phyloP scores from a whole-genome alignment of 2,329 filamentous ascomycete genomes.

The Chaetomium strumarium region DNA sequence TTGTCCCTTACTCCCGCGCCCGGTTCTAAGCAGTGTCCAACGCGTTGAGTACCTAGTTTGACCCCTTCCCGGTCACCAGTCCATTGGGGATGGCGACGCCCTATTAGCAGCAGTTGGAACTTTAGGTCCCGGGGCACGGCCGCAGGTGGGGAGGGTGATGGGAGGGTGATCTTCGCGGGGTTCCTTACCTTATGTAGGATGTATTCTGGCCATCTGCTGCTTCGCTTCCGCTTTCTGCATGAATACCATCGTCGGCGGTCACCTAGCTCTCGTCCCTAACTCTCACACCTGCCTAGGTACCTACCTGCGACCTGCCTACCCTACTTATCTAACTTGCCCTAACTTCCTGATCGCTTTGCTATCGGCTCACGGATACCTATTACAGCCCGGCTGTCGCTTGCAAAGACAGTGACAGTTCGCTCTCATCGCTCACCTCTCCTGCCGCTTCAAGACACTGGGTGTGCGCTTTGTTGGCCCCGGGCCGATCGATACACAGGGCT shows the following conservation, averaged over 20 bases:
- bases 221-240: too few species aligned
- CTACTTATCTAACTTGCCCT: too few species aligned
- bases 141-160: slow-evolving; percentile 6
- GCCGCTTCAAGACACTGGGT: neutral
- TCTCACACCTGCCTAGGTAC: neutral
- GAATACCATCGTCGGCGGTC: too few species aligned
- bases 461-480: neutral
- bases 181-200: neutral
- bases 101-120: neutral
- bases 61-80: neutral
- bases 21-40: slow-evolving; percentile 1
- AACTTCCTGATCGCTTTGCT: too few species aligned
- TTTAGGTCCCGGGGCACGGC: neutral
- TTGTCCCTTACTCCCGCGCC: slow-evolving; percentile 3
- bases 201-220: neutral
- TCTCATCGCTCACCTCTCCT: neutral
- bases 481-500: neutral
- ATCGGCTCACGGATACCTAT: too few species aligned
- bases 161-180: slow-evolving; percentile 11
- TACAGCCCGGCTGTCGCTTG: too few species aligned
- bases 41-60: neutral
- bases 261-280: neutral
- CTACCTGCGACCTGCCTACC: neutral
- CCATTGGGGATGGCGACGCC: neutral
- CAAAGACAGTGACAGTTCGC: too few species aligned